Evolutionary conservation across 768 basidiomycete genomes (phyloP).

Genomic region (Lentinus brumalis): DNA sequence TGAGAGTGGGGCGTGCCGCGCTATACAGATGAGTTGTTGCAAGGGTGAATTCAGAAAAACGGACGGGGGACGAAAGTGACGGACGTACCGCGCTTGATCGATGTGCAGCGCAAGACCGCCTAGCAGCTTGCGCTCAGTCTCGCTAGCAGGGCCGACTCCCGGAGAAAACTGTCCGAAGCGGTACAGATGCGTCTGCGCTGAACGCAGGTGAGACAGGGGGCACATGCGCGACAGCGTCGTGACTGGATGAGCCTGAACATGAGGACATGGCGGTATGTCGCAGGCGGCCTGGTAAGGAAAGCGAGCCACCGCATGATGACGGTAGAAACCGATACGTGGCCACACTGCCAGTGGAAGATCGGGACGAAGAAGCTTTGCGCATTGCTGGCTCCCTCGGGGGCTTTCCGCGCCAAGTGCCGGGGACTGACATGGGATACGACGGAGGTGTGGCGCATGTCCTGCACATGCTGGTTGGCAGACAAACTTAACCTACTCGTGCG

Average conservation of each 20-base stretch:
- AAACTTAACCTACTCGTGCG: too few relatives aligned
- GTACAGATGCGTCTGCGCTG: background rate
- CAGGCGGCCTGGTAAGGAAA: background rate
- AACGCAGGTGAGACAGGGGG: conserved; percentile 6
- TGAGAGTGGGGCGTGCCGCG: background rate
- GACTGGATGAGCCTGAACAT: conserved; percentile 10
- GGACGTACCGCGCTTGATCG: background rate
- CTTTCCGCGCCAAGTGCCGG: background rate
- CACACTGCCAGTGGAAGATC: background rate
- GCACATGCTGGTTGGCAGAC: too few relatives aligned
- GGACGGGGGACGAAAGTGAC: background rate
- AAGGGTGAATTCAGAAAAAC: background rate
- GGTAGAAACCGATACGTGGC: background rate
- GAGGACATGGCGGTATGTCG: background rate
- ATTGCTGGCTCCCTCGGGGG: background rate
- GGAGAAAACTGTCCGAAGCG: too few relatives aligned
- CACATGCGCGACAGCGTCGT: conserved; percentile 10
- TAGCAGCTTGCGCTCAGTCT: too few relatives aligned
- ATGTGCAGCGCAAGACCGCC: too few relatives aligned
- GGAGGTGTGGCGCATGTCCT: too few relatives aligned
- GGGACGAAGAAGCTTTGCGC: background rate
- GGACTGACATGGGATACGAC: background rate
- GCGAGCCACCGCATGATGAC: conserved; percentile 6
- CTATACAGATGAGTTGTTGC: background rate
- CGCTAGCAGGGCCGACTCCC: too few relatives aligned